phyloP scores from a whole-genome alignment of 352 stramenopile genomes.

The Globisporangium cederbergense region DNA sequence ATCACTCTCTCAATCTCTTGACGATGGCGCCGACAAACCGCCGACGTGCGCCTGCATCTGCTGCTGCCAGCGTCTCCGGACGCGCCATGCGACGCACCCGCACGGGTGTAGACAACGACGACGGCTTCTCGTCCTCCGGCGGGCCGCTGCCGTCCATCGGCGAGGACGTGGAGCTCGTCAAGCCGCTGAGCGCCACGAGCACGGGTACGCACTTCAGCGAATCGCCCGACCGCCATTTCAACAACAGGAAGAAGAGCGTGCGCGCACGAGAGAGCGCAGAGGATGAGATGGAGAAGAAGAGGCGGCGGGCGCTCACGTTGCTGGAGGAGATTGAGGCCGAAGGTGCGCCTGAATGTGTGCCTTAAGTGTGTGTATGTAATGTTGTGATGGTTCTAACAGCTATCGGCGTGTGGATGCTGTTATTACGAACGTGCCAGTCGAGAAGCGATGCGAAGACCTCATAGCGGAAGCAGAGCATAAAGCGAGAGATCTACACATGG shows the following conservation, averaged over 20 bases:
- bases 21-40: slow-evolving; percentile 15
- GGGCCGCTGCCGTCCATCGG: slow-evolving; percentile 47
- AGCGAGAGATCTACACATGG: slow-evolving; percentile 62
- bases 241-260: slow-evolving; percentile 25
- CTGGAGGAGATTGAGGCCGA: slow-evolving; percentile 64
- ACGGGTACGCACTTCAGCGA: slow-evolving; percentile 28
- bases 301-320: slow-evolving; percentile 34
- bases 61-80: not conserved
- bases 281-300: slow-evolving; percentile 35
- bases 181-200: slow-evolving; percentile 21
- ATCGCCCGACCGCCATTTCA: slow-evolving; percentile 29
- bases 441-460: slow-evolving; percentile 61
- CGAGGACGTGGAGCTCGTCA: slow-evolving; percentile 52
- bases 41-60: slow-evolving; percentile 19
- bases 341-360: slow-evolving; percentile 26
- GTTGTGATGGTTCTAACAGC: slow-evolving; percentile 1
- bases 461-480: slow-evolving; percentile 47
- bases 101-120: slow-evolving; percentile 2
- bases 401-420: not conserved
- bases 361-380: not conserved
- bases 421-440: slow-evolving; percentile 29
- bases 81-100: slow-evolving; percentile 25
- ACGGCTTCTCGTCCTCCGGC: slow-evolving; percentile 8
- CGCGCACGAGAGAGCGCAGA: slow-evolving; percentile 18
- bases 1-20: too few relatives aligned